Evolutionary conservation across 768 basidiomycete genomes (phyloP), one percentile per base, ranked within the genome.

Genomic region (Polyporus arcularius): DNA sequence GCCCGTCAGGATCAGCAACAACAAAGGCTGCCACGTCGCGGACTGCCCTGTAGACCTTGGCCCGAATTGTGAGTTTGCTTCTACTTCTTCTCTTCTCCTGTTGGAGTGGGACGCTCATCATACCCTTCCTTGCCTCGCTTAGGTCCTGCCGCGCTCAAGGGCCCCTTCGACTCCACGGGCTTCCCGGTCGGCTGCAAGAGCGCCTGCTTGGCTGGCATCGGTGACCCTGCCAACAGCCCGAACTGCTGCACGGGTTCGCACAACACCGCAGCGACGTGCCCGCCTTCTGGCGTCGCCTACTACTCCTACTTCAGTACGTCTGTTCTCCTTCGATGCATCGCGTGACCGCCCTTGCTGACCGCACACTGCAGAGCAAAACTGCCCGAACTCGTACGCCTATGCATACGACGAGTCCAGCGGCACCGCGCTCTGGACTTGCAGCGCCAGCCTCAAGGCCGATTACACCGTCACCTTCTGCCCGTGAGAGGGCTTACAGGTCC

Each of bases 161-260:
- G 75, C 3, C 76, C 75, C 4, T 75, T 67, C 64, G 73, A 79
- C 65, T 66, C 69, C 40, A 65, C 69, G 35, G 69, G 76, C 55
- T 73, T 71, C 67, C 70, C 74, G 47, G 77, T 77, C 2, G 80
- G 80, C 35, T 81, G 80, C 72, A 77, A 75, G 66, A 76, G 72
- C 54, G 79, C 79, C 5, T 82, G 80, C 65, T 52, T 61, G 18
- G 78, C 78, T 8, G 74, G 77, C 48, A 68, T 80, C 30, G 75
- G 75, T 4, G 71, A 77, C 50, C 70, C 65, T 3, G 84, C 64
- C 38, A 80, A 89, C 73, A 86, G 85, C 26, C 71, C 78, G 4
- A 86, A 88, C 67, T 89, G 88, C 71, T 90, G 88, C 75, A 80
- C 80, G 15, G 88, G 88, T 10, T 71, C 69, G 43, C 75, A 80